Evolutionary conservation across 495 filamentous ascomycete species (phyloP), one percentile per base, ranked within the genome.

Genomic region (Rusavskia elegans): DNA sequence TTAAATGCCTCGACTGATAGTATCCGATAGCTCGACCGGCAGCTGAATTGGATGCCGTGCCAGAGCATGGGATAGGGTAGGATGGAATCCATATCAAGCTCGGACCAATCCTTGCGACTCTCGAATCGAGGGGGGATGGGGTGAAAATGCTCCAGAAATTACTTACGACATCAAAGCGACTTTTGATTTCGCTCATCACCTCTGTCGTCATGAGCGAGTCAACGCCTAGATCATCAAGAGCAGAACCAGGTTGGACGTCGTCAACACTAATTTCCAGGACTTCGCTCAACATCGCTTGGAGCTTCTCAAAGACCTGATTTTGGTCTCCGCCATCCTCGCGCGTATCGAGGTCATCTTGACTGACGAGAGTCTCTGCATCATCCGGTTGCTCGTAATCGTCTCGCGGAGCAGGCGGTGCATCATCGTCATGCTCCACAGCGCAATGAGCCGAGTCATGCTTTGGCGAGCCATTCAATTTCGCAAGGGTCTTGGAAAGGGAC

Each of bases 161-260:
- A 5, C 7, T 5, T 59, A 41, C 1, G 29, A 61, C 20, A 2
- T 52, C 20, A 37, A 63, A 64, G 2, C 42, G 25, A 27, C 52
- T 59, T n/a, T 53, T 53, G 29, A 72, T 64, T 19, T 71, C 68
- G 14, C 42, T 46, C 1, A 69, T 39, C 6, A 73, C 59, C 55
- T 71, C 70, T 3, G 61, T 74, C 25, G 54, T 56, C 61, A 71
- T 62, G 10, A 73, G 53, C 5, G 70, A 73, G 54, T 73, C 69
- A 17, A 71, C 67, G 2, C 69, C 67, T 8, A 72, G 48, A 3
- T 70, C 61, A 6, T 63, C 50, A 39, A 65, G 39, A 21, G 52
- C 57, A 8, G 55, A 56, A 0, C 52, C 41, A n/a, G 7, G n/a
- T n/a, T 53, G 40, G n/a, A 68, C 23, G 1, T 61, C 53, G 10